phyloP scores from a whole-genome alignment of 2,329 filamentous ascomycete genomes.

The Aspergillus versicolor region DNA sequence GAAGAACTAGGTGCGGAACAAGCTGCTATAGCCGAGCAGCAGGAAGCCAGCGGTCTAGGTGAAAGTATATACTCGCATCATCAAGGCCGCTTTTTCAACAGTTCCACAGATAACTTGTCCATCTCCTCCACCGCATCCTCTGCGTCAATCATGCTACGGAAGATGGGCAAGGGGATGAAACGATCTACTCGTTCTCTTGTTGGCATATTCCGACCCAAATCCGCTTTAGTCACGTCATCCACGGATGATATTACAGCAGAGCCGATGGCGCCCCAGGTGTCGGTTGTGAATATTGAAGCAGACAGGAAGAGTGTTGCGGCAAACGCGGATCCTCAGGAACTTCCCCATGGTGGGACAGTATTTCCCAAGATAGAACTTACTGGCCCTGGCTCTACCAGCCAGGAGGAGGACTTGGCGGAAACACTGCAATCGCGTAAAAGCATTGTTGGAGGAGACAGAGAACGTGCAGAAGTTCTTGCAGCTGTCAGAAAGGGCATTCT shows the following conservation, averaged over 20 bases:
- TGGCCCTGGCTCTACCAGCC: constrained; percentile 61
- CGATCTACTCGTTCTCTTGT: constrained; percentile 87
- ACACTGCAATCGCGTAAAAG: constrained; percentile 69
- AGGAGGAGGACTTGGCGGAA: constrained; percentile 36
- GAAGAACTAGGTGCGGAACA: constrained; percentile 83
- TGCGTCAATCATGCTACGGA: constrained; percentile 65
- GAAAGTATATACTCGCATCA: constrained; percentile 85
- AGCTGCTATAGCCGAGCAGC: constrained; percentile 83
- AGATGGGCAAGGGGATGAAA: constrained; percentile 99
- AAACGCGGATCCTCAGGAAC: constrained; percentile 62
- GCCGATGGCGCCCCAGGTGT: constrained; percentile 78
- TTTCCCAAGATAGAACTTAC: constrained; percentile 84
- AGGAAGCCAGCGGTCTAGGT: constrained; percentile 88
- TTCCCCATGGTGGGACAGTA: constrained; percentile 69
- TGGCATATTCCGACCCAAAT: constrained; percentile 93
- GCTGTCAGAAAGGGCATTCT: constrained; percentile 94
- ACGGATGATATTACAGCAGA: constrained; percentile 64
- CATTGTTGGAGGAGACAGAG: constrained; percentile 84
- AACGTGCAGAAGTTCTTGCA: constrained; percentile 86
- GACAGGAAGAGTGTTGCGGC: constrained; percentile 83
- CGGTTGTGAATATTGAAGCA: constrained; percentile 93
- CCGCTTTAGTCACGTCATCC: constrained; percentile 70
- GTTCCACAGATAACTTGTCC: constrained; percentile 86
- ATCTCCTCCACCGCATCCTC: constrained; percentile 51
- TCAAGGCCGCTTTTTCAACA: constrained; percentile 76